Conservation (phyloP, 805 yeast species). For the Lachancea sp. region DNA sequence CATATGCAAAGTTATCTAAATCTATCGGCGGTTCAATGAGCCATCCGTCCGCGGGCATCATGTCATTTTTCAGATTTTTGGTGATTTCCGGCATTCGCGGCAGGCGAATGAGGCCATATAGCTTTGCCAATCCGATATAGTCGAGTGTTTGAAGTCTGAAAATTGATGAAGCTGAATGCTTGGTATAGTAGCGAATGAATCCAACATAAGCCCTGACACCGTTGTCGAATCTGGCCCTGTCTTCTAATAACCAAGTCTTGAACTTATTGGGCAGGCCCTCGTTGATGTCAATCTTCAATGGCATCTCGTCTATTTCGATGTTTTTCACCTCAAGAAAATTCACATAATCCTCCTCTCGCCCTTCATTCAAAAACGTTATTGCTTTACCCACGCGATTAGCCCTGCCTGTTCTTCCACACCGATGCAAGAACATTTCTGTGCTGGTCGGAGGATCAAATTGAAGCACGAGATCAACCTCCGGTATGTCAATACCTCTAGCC, state of each 20-base stretch:
- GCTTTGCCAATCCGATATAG: slow-evolving; percentile 60
- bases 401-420: slow-evolving; percentile 94
- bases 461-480: slow-evolving; percentile 89
- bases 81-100: slow-evolving; percentile 94
- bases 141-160: slow-evolving; percentile 71
- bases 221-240: slow-evolving; percentile 74
- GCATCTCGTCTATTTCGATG: slow-evolving; percentile 43
- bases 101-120: slow-evolving; percentile 74
- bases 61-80: slow-evolving; percentile 38
- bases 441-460: slow-evolving; percentile 94
- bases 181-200: slow-evolving; percentile 74
- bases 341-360: slow-evolving; percentile 75
- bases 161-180: slow-evolving; percentile 83
- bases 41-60: slow-evolving; percentile 72
- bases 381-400: slow-evolving; percentile 83
- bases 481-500: slow-evolving; percentile 92
- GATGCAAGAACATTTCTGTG: slow-evolving; percentile 83
- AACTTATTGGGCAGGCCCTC: slow-evolving; percentile 25
- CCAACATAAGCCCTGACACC: slow-evolving; percentile 79
- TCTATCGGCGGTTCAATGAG: slow-evolving; percentile 51
- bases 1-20: slow-evolving; percentile 60
- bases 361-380: slow-evolving; percentile 61
- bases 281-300: slow-evolving; percentile 11
- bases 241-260: slow-evolving; percentile 57
- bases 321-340: slow-evolving; percentile 72